Percentiles rank a stretch among this genome's conserved stretches.
Conservation (phyloP, 257 asterid genomes). For the Nemophila menziesii region DNA sequence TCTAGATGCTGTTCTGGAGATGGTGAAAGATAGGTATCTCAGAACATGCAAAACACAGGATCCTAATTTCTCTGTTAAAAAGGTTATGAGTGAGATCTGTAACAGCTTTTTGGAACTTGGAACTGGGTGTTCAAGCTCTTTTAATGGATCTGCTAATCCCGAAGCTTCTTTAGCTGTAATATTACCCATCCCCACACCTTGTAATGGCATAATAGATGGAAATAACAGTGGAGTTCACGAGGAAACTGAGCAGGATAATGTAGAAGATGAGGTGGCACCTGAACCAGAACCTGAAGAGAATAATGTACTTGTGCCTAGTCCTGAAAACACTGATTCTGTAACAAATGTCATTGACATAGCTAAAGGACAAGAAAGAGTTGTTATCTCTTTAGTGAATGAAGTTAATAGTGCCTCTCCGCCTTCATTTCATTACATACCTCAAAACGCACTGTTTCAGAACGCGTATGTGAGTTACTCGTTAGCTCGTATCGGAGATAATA, state of each 20-base stretch:
- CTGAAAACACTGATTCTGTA: slow-evolving; percentile 24
- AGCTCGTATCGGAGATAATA: slow-evolving; percentile 59
- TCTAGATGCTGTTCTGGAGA: slow-evolving; percentile 16
- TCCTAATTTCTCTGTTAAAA: slow-evolving; percentile 31
- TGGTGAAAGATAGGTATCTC: slow-evolving; percentile 29
- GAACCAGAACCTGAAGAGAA: no score
- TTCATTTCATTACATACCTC: slow-evolving; percentile 61
- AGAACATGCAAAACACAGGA: slow-evolving; percentile 28
- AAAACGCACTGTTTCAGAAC: slow-evolving; percentile 57
- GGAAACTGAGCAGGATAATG: slow-evolving; percentile 18
- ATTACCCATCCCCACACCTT: slow-evolving; percentile 22
- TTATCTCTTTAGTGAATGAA: slow-evolving; percentile 51
- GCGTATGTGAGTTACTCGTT: slow-evolving; percentile 55
- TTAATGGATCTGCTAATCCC: slow-evolving; percentile 17
- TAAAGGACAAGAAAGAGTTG: slow-evolving; percentile 68
- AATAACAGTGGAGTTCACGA: slow-evolving; percentile 19
- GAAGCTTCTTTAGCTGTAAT: slow-evolving; percentile 15
- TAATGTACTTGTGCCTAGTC: no score
- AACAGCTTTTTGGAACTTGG: slow-evolving; percentile 34
- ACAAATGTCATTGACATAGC: slow-evolving; percentile 49
- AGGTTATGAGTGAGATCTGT: slow-evolving; percentile 52
- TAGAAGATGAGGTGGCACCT: no score
- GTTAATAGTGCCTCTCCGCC: slow-evolving; percentile 53
- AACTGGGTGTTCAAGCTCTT: slow-evolving; percentile 21
- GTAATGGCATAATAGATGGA: slow-evolving; percentile 18